These are phyloP conservation scores for Aspergillus proliferans DNA, from an alignment of 2,329 filamentous ascomycete species.

Conservation along the genomic window DNA sequence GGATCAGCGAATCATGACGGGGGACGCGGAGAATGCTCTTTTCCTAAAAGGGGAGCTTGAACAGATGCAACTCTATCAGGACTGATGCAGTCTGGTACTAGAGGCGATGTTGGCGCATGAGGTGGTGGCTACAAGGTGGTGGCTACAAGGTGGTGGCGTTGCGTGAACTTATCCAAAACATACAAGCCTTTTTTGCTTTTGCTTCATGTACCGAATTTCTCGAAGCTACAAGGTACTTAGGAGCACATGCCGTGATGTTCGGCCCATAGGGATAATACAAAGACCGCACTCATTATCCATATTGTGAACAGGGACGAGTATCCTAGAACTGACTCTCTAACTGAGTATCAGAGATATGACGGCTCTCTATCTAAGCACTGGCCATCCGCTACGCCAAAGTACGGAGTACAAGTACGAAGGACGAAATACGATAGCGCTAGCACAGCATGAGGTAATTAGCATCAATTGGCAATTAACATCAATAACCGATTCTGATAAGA, in stretches of 20 bases:
- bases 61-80: conserved; percentile 16
- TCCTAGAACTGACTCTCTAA: background rate
- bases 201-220: background rate
- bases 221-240: background rate
- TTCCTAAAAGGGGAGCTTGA: conserved; percentile 29
- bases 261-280: background rate
- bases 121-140: background rate
- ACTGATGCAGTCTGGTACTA: no score
- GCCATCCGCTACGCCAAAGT: no score
- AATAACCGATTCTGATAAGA: background rate
- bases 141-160: background rate
- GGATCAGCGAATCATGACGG: conserved; percentile 7
- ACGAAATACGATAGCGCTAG: background rate
- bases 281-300: no score
- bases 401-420: background rate
- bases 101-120: no score
- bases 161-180: background rate
- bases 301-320: no score
- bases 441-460: background rate
- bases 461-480: background rate
- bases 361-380: no score
- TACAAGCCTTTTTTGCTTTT: background rate
- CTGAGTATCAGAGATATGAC: no score
- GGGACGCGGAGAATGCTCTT: conserved; percentile 12
- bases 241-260: background rate